Conservation (phyloP, 768 basidiomycete species). For the Calvatia gigantea region DNA sequence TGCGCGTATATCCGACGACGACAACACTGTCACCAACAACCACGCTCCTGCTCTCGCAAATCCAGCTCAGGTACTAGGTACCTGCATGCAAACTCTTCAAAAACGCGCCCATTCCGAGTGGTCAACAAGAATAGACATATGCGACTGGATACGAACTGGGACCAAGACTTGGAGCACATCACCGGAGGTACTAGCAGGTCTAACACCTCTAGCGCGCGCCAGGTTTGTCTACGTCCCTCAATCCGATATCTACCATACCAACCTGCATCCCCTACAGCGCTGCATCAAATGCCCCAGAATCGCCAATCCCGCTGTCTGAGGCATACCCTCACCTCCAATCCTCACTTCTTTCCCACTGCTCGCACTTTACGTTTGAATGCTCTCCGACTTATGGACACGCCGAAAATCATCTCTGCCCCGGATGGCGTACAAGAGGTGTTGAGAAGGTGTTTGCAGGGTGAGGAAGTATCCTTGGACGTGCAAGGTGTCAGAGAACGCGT, state of each 20-base stretch:
- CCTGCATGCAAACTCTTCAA: conserved; percentile 54
- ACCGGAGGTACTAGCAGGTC: conserved; percentile 48
- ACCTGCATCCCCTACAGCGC: background rate
- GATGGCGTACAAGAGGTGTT: conserved; percentile 49
- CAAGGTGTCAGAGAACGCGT: conserved; percentile 84
- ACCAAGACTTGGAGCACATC: conserved; percentile 57
- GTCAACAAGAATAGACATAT: conserved; percentile 42
- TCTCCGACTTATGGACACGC: conserved; percentile 61
- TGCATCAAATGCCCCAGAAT: background rate
- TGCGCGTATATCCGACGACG: conserved; percentile 9
- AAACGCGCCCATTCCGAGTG: conserved; percentile 42
- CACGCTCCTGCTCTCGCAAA: conserved; percentile 25
- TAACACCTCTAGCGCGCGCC: conserved; percentile 43
- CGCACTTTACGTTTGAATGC: conserved; percentile 58
- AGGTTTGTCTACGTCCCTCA: conserved; percentile 34
- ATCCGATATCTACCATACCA: background rate
- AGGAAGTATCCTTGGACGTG: conserved; percentile 74
- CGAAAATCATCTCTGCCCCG: conserved; percentile 41
- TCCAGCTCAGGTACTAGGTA: conserved; percentile 53
- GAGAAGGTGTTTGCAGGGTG: conserved; percentile 71
- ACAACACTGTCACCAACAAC: background rate
- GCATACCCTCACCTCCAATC: conserved; percentile 50
- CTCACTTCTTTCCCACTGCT: conserved; percentile 71
- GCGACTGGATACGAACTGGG: conserved; percentile 42
- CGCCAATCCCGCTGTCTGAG: conserved; percentile 35